Evolutionary conservation across 345 rosid species (phyloP).

Genomic region (Eucalyptus grandis): DNA sequence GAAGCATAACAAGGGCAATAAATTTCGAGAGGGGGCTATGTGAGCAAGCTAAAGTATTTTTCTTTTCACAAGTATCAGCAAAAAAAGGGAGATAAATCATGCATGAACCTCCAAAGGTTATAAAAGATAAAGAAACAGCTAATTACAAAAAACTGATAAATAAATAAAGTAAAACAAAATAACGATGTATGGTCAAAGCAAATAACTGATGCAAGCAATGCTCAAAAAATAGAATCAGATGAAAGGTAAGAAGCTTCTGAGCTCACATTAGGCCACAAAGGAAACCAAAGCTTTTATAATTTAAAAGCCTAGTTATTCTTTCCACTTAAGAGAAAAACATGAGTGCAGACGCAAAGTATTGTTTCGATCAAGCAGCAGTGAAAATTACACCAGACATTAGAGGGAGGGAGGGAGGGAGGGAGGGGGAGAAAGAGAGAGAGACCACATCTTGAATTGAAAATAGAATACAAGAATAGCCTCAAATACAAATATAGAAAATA

Average conservation of each 20-base stretch:
- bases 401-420: background rate
- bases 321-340: background rate
- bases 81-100: background rate
- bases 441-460: background rate
- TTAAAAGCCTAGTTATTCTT: background rate
- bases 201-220: background rate
- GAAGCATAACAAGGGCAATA: background rate
- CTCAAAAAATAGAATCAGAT: background rate
- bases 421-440: background rate
- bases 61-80: background rate
- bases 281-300: background rate
- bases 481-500: background rate
- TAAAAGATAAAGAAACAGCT: background rate
- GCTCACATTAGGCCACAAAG: background rate
- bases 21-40: background rate
- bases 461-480: background rate
- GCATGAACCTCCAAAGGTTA: background rate
- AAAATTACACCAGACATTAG: background rate
- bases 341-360: background rate
- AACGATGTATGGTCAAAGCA: background rate
- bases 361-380: background rate
- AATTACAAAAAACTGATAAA: background rate
- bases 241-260: background rate
- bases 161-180: background rate
- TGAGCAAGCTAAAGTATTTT: background rate